phyloP scores from a whole-genome alignment of 345 rosid species.

The Trapa incisa region DNA sequence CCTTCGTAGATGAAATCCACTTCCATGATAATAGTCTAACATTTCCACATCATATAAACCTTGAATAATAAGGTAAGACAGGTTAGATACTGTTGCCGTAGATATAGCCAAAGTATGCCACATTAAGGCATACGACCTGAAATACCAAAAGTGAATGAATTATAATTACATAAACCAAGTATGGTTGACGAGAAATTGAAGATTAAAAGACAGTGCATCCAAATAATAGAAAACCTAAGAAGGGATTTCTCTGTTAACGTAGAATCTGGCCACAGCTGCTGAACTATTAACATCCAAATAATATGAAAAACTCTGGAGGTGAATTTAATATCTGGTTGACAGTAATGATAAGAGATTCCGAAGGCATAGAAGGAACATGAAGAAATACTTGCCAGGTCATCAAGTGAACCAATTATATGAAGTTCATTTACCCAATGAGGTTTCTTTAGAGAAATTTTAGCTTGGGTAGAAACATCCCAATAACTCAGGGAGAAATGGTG shows the following conservation, averaged over 20 bases:
- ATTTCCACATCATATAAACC: slow-evolving; percentile 25
- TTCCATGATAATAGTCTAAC: slow-evolving; percentile 27
- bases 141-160: slow-evolving; percentile 11
- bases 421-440: slow-evolving; percentile 68
- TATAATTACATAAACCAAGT: background rate
- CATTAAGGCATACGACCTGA: slow-evolving; percentile 39
- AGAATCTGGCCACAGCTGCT: slow-evolving; percentile 26
- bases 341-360: background rate
- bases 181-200: slow-evolving; percentile 2
- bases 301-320: slow-evolving; percentile 10
- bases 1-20: slow-evolving; percentile 16
- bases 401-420: slow-evolving; percentile 32
- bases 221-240: slow-evolving; percentile 19
- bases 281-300: slow-evolving; percentile 58
- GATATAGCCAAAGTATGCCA: slow-evolving; percentile 44
- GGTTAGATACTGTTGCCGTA: slow-evolving; percentile 49
- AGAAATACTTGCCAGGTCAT: slow-evolving; percentile 51
- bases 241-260: slow-evolving; percentile 25
- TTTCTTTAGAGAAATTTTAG: slow-evolving; percentile 29
- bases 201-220: slow-evolving; percentile 25
- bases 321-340: background rate
- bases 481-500: slow-evolving; percentile 61
- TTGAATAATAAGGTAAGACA: slow-evolving; percentile 45
- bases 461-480: slow-evolving; percentile 25
- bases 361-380: slow-evolving; percentile 5